A percentile compares a stretch with the other conserved stretches of the same genome.
These are phyloP conservation scores for Andrographis paniculata DNA, from an alignment of 305 asterid species.

Conservation along the genomic window DNA sequence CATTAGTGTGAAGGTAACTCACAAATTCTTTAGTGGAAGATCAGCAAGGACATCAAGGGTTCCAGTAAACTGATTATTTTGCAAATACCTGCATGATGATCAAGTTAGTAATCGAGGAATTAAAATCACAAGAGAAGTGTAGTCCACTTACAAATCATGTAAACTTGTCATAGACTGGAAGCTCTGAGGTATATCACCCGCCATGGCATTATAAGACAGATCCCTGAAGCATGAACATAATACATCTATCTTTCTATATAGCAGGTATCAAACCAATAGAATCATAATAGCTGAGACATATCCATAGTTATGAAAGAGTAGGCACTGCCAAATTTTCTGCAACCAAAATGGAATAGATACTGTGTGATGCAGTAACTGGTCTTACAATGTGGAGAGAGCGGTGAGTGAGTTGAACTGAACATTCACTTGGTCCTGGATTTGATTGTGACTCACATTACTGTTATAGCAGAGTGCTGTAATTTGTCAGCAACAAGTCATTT, in stretches of 20 bases:
- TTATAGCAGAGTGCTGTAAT: constrained; percentile 11
- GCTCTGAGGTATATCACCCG: constrained; percentile 56
- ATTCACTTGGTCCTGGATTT: constrained; percentile 39
- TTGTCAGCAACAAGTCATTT: neutral
- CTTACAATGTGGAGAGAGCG: constrained; percentile 59
- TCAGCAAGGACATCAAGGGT: constrained; percentile 43
- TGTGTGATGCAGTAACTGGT: constrained; percentile 13
- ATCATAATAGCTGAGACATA: neutral
- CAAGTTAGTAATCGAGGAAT: constrained; percentile 3
- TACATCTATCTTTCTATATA: too few species aligned
- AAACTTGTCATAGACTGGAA: constrained; percentile 37
- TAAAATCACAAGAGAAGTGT: neutral
- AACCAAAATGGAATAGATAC: constrained; percentile 6
- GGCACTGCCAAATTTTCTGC: constrained; percentile 1
- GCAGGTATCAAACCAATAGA: neutral
- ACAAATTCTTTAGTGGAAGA: constrained; percentile 52
- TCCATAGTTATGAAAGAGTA: neutral
- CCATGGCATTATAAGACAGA: constrained; percentile 47
- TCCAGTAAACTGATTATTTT: constrained; percentile 57
- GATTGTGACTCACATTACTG: constrained; percentile 62
- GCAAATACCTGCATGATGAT: constrained; percentile 37
- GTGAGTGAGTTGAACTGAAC: constrained; percentile 40
- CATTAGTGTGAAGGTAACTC: constrained; percentile 16
- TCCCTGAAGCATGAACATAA: constrained; percentile 41
- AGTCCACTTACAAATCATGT: constrained; percentile 41